Evolutionary conservation across 2,329 filamentous ascomycete species (phyloP), one percentile per base, ranked within the genome.

Genomic region (Paecilomyces fulvus): DNA sequence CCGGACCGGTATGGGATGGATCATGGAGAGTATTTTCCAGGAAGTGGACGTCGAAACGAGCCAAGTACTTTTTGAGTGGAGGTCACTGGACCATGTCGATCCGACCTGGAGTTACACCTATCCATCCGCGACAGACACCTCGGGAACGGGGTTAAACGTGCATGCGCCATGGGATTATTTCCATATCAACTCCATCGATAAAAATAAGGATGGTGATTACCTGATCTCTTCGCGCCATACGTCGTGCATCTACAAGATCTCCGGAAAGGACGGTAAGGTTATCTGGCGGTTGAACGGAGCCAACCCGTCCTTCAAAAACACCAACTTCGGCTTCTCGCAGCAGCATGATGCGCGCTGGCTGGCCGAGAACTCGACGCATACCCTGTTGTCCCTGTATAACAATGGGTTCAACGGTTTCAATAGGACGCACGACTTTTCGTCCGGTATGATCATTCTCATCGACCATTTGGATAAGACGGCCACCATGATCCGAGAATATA

Each of bases 11-110:
- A 70, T 80, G 58, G 78, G 77, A 1, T 81, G 77, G 76, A 65
- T 81, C 33, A 76, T 80, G 60, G 75, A 80, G 64, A 77, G 77
- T 55, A 70, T 80, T 2, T 80, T 81, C 58, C 79, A 81, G 63
- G 79, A 81, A 63, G 69, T 81, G 7, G 76, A 81, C 17, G 73
- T 80, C 37, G 76, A 79, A 53, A 79, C 76, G 7, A 75, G 73
- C 28, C 65, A 69, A 55, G 70, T 79, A 28, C 46, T 79, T 3
- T 80, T 80, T 55, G 77, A 80, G 60, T 80, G 78, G 78, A 72
- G 74, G 30, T 77, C 76, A 21, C 68, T 79, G 31, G 77, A 79
- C 59, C 77, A 80, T 63, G 70, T 80, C 49, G 75, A 78, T 59
- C 77, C 77, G 1, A 73, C 73, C 2, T 67, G 72, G 37, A 76